These are phyloP conservation scores for Neonectria coccinea DNA, from an alignment of 2,329 filamentous ascomycete genomes.

Conservation along the genomic window DNA sequence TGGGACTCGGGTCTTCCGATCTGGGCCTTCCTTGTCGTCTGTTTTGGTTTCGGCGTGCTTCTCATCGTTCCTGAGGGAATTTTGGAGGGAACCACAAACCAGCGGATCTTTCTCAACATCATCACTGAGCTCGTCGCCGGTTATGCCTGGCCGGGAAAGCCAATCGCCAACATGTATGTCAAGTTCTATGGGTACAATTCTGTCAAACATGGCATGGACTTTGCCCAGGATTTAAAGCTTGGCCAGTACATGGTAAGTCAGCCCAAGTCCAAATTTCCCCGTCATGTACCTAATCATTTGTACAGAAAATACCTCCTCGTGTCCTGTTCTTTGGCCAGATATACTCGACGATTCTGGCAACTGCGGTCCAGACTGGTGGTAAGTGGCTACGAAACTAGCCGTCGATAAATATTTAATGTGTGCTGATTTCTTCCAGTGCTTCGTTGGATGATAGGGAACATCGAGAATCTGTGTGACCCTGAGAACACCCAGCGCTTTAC, in stretches of 20 bases:
- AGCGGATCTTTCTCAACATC: slow-evolving; percentile 30
- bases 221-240: slow-evolving; percentile 26
- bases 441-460: slow-evolving; percentile 27
- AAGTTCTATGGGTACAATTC: slow-evolving; percentile 29
- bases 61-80: slow-evolving; percentile 25
- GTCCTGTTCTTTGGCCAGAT: slow-evolving; percentile 22
- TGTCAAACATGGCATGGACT: slow-evolving; percentile 28
- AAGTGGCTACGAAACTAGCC: not conserved
- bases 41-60: slow-evolving; percentile 21
- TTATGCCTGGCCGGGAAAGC: slow-evolving; percentile 28
- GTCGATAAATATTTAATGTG: not conserved
- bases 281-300: not conserved
- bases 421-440: slow-evolving; percentile 9
- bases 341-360: slow-evolving; percentile 20
- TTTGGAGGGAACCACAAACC: slow-evolving; percentile 24
- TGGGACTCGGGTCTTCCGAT: slow-evolving; percentile 25
- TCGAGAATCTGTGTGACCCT: slow-evolving; percentile 18
- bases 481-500: slow-evolving; percentile 24
- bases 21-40: slow-evolving; percentile 25
- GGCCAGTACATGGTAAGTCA: slow-evolving; percentile 24
- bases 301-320: slow-evolving; percentile 23
- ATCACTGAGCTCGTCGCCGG: slow-evolving; percentile 21
- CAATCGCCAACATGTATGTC: slow-evolving; percentile 28
- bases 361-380: slow-evolving; percentile 21
- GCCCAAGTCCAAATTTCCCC: rapidly evolving